Base-by-base conservation (phyloP, 2,329 filamentous ascomycete species). In the Alternaria sp. region DNA sequence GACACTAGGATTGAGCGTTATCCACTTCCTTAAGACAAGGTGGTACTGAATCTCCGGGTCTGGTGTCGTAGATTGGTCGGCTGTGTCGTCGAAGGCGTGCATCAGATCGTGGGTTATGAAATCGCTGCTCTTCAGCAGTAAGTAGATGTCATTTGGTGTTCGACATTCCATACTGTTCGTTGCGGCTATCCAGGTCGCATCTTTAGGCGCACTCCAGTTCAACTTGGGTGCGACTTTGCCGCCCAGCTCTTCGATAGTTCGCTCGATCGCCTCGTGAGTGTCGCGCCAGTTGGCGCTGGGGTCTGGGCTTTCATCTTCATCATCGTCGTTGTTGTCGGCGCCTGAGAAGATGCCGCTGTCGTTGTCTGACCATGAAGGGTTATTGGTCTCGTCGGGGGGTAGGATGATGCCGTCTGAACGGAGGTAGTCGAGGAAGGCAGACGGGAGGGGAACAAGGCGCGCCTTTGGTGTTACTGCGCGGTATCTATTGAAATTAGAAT, bases 181-280 rank as follows among this genome's bases (percentile, higher is more conserved):
- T 75, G 85, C 79, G 79, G 88, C 79, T 77, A 99, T 97, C 90
- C 93, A 97, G 23, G 91, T 92, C 8, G 95, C 95, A 74, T 99
- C 95, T 77, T 97, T 97, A 4, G 95, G 95, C 4, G 93, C 89
- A 5, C 93, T 97, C 95, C 95, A 99, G 80, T 98, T 98, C 45
- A 99, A 82, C 78, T 99, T 99, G 0, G 95, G 95, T 2, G 90
- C 89, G 8, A 97, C 93, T 60, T 89, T 87, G 58, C 94, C 94
- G 14, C 92, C 93, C 1, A 98, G 85, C 68, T 93, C 90, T 11
- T 83, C 79, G 62, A 99, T 97, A 40, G 86, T 90, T 24, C 86
- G 82, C 74, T 89, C 90, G 76, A 99, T 92, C 56, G 85, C 79
- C 42, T 87, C 82, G 77, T 99, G 95, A 2, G 93, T 85, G 34